Percentiles rank a stretch among this genome's conserved stretches.
These are phyloP conservation scores for Penicillium occitanis DNA, from an alignment of 2,329 filamentous ascomycete genomes.

Conservation along the genomic window DNA sequence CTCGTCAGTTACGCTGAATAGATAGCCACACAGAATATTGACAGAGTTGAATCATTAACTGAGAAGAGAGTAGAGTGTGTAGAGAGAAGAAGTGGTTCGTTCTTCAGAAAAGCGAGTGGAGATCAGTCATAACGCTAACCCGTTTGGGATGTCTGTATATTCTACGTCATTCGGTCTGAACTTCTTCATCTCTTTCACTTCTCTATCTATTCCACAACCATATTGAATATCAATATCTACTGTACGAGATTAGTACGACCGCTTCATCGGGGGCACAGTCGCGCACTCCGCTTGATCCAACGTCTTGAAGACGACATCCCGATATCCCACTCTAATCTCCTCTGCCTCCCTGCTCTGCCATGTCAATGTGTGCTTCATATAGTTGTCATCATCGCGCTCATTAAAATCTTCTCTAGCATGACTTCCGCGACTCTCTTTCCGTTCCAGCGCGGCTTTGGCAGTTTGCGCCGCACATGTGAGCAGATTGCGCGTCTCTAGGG, in stretches of 20 bases:
- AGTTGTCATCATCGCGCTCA: conserved; percentile 90
- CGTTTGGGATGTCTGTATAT: background rate
- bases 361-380: conserved; percentile 99
- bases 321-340: conserved; percentile 79
- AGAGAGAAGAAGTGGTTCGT: background rate
- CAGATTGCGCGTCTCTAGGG: conserved; percentile 89
- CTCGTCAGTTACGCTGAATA: background rate
- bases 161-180: background rate
- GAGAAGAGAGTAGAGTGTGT: background rate
- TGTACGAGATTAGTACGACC: conserved; percentile 46
- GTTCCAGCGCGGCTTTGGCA: conserved; percentile 81
- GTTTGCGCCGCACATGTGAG: conserved; percentile 97
- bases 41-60: background rate
- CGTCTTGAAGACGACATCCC: conserved; percentile 76
- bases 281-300: conserved; percentile 96
- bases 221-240: background rate
- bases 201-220: background rate
- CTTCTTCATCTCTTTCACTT: background rate
- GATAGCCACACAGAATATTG: background rate
- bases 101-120: background rate
- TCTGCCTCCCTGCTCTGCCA: conserved; percentile 89
- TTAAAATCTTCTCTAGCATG: conserved; percentile 97
- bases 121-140: background rate
- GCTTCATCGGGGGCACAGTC: conserved; percentile 92
- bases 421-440: conserved; percentile 95